These are phyloP conservation scores for Lentinula sp. DNA, from an alignment of 768 basidiomycete genomes.

Conservation along the genomic window DNA sequence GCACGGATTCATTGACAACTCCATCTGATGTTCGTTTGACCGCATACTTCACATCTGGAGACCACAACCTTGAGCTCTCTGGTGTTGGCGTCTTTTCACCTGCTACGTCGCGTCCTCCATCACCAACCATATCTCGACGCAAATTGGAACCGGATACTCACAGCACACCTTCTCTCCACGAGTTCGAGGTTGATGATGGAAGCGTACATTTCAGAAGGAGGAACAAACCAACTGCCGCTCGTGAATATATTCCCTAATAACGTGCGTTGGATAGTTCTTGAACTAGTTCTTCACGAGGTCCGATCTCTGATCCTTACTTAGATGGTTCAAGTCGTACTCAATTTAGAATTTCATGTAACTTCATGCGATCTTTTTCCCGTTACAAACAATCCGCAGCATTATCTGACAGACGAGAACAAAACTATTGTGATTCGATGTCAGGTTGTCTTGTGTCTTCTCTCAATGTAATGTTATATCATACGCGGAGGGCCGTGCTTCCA, in stretches of 20 bases:
- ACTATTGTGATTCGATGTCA: neutral
- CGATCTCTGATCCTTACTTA: neutral
- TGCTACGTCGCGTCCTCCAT: constrained; percentile 57
- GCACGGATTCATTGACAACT: neutral
- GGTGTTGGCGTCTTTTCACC: constrained; percentile 75
- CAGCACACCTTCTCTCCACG: neutral
- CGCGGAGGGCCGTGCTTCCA: neutral
- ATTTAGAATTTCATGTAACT: neutral
- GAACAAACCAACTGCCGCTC: neutral
- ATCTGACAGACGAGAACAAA: neutral
- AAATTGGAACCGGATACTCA: constrained; percentile 10
- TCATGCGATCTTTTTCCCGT: neutral
- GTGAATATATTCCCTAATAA: neutral
- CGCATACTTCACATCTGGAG: constrained; percentile 48
- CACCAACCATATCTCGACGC: constrained; percentile 48
- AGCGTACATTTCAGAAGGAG: constrained; percentile 3
- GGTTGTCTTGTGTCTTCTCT: neutral
- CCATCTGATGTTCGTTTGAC: constrained; percentile 18
- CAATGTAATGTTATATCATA: neutral
- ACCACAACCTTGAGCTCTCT: constrained; percentile 47
- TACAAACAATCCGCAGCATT: neutral
- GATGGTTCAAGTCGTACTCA: neutral
- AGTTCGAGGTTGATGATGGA: constrained; percentile 3
- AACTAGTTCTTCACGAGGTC: neutral
- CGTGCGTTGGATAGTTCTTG: neutral